Evolutionary conservation across 805 yeast species (phyloP).

Genomic region (Sugiyamaella smithiae): DNA sequence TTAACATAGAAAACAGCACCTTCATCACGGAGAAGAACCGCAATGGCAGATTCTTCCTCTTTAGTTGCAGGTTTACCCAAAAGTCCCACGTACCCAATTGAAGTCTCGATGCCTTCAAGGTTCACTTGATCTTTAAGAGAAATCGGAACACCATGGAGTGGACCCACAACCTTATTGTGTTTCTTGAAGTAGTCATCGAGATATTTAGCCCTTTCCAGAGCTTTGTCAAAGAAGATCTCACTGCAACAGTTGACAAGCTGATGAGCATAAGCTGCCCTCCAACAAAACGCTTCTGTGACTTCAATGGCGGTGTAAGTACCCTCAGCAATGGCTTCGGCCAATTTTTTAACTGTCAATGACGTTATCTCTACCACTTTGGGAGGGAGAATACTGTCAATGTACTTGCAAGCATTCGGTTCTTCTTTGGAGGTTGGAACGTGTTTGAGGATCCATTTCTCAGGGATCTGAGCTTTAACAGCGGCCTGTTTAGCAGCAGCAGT

Average conservation of each 20-base stretch:
- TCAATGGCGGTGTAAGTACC: constrained; percentile 43
- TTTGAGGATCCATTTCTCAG: constrained; percentile 13
- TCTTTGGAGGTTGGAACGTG: constrained; percentile 10
- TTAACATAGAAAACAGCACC: constrained; percentile 58
- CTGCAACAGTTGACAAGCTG: constrained; percentile 44
- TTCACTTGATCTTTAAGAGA: constrained; percentile 58
- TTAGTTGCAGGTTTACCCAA: constrained; percentile 48
- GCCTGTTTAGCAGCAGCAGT: constrained; percentile 13
- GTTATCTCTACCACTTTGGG: constrained; percentile 9
- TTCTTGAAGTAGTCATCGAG: constrained; percentile 49
- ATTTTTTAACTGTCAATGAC: constrained; percentile 1
- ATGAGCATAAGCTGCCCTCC: constrained; percentile 57
- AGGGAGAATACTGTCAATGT: constrained; percentile 15
- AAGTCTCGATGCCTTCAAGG: constrained; percentile 60
- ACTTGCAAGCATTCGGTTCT: constrained; percentile 14
- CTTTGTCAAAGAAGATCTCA: constrained; percentile 52
- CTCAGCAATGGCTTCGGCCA: constrained; percentile 6
- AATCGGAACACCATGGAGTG: constrained; percentile 65
- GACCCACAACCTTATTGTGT: constrained; percentile 44
- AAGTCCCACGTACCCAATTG: constrained; percentile 52
- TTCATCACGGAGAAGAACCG: constrained; percentile 38
- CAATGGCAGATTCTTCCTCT: constrained; percentile 40
- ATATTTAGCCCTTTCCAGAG: constrained; percentile 52
- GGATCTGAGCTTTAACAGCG: constrained; percentile 10
- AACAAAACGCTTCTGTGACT: constrained; percentile 54